These are phyloP conservation scores for Rhodotorula taiwanensis DNA, from an alignment of 768 basidiomycete genomes.

Conservation along the genomic window DNA sequence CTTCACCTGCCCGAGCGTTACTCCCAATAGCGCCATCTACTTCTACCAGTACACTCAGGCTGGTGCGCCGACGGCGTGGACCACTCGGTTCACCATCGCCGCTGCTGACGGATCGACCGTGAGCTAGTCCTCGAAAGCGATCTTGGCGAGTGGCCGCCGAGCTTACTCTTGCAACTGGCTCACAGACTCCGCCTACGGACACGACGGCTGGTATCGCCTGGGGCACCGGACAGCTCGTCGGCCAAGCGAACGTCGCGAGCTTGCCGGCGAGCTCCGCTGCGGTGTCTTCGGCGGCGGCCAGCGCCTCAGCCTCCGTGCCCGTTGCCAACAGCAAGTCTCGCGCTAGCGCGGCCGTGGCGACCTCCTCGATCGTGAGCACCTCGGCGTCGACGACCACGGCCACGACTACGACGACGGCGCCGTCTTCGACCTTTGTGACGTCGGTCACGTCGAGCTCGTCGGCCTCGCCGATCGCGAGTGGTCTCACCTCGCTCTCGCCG, in stretches of 20 bases:
- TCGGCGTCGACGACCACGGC: not conserved
- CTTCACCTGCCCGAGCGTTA: constrained; percentile 33
- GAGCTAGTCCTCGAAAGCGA: too few species aligned
- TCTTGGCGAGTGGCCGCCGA: too few species aligned
- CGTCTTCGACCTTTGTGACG: not conserved
- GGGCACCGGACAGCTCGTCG: constrained; percentile 24
- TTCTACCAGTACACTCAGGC: constrained; percentile 36
- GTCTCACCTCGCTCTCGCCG: not conserved
- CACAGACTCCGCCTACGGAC: constrained; percentile 20
- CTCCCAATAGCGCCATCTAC: constrained; percentile 30
- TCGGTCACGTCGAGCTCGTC: constrained; percentile 1
- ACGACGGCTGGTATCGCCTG: constrained; percentile 25
- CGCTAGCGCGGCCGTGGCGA: not conserved
- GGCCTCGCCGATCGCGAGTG: not conserved
- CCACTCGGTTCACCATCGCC: constrained; percentile 39
- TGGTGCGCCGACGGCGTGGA: constrained; percentile 23
- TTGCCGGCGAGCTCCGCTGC: not conserved
- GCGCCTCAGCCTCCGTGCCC: not conserved
- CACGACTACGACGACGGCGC: not conserved
- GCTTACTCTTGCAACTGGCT: too few species aligned
- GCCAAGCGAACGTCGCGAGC: not conserved
- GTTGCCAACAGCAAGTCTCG: not conserved
- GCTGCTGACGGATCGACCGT: constrained; percentile 25
- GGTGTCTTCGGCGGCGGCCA: not conserved
- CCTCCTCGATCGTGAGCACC: not conserved